Percentiles rank a stretch among this genome's conserved stretches.
These are phyloP conservation scores for Lichtheimia ramosa DNA, from an alignment of 371 early-diverging fungal species.

Conservation along the genomic window DNA sequence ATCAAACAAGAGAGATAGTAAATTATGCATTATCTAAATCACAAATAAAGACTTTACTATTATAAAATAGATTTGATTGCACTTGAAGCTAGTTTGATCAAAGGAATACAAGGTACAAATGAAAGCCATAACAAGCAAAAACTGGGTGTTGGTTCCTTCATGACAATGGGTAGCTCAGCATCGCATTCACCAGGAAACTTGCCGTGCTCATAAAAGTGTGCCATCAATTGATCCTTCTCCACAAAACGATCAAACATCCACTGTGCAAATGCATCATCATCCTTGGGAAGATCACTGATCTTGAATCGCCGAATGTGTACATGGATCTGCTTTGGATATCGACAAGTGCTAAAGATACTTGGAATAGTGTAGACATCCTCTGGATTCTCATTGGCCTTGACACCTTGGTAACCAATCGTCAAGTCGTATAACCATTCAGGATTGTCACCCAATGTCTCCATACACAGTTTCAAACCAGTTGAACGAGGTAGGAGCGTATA, in stretches of 20 bases:
- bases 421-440: conserved; percentile 76
- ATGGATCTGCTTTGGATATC: conserved; percentile 67
- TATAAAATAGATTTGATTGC: too few relatives aligned
- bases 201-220: conserved; percentile 73
- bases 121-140: conserved; percentile 29
- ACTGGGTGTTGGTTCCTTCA: not conserved
- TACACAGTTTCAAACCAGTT: conserved; percentile 70
- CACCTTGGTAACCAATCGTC: conserved; percentile 80
- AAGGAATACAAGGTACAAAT: conserved; percentile 28
- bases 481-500: conserved; percentile 75
- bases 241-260: conserved; percentile 81
- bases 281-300: conserved; percentile 64
- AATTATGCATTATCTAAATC: too few relatives aligned
- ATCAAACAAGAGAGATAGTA: too few relatives aligned
- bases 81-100: not conserved
- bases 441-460: conserved; percentile 55
- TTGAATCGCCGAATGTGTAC: conserved; percentile 70
- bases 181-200: conserved; percentile 48
- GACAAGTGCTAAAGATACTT: conserved; percentile 58
- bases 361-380: conserved; percentile 71
- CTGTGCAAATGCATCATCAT: conserved; percentile 61
- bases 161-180: conserved; percentile 4
- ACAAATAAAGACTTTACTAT: too few relatives aligned
- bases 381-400: conserved; percentile 63
- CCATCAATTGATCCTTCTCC: conserved; percentile 87